A percentile compares a stretch with the other conserved stretches of the same genome.
These are phyloP conservation scores for Carpinus viminea DNA, from an alignment of 306 rosid genomes.

Conservation along the genomic window DNA sequence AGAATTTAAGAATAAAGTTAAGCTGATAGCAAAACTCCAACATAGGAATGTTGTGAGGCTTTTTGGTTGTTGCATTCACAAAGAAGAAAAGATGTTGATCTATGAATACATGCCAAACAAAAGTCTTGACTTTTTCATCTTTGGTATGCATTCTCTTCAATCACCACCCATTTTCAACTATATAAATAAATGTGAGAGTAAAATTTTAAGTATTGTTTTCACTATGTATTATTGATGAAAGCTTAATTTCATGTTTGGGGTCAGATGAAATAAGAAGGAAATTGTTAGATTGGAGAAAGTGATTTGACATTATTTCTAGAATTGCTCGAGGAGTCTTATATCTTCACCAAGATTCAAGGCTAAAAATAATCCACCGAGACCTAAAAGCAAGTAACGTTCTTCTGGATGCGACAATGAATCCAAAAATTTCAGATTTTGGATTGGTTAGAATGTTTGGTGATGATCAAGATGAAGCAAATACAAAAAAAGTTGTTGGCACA, in stretches of 20 bases:
- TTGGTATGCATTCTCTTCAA: slow-evolving; percentile 19
- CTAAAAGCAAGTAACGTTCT: slow-evolving; percentile 31
- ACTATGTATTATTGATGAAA: background rate
- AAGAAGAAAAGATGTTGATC: slow-evolving; percentile 39
- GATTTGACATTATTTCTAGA: background rate
- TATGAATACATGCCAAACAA: slow-evolving; percentile 47
- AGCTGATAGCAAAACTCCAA: slow-evolving; percentile 47
- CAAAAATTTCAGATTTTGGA: background rate
- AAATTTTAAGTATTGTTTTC: background rate
- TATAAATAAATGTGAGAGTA: background rate
- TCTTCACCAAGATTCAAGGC: background rate
- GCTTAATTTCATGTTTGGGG: background rate
- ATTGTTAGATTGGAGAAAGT: slow-evolving; percentile 2
- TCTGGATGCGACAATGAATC: background rate
- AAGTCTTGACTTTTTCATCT: slow-evolving; percentile 42
- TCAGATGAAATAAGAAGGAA: slow-evolving; percentile 36
- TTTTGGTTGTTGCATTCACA: slow-evolving; percentile 42
- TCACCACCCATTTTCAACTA: background rate
- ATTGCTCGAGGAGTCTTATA: slow-evolving; percentile 1
- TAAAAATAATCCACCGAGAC: slow-evolving; percentile 27
- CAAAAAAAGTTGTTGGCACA: background rate
- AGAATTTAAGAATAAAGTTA: slow-evolving; percentile 46
- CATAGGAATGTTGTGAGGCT: slow-evolving; percentile 49
- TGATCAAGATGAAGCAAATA: background rate
- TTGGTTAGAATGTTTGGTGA: background rate